phyloP scores from a whole-genome alignment of 1,139 yeast genomes.

The Lodderomyces beijingensis region DNA sequence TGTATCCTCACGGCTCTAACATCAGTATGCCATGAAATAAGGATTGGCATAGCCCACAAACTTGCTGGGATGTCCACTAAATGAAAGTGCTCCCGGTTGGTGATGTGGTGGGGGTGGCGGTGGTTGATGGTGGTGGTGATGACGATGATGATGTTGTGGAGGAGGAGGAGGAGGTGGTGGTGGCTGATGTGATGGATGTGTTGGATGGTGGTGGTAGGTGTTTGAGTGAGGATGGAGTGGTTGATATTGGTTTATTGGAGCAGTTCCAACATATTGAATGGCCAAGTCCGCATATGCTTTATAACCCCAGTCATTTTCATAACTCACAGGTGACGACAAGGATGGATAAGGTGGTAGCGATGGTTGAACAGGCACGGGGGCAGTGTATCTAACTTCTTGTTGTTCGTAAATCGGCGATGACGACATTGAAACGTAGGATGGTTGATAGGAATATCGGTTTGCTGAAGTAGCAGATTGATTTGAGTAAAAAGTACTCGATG shows the following conservation, averaged over 20 bases:
- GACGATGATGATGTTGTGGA: too few relatives aligned
- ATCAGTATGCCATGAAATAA: conserved; percentile 35
- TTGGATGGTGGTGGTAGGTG: too few relatives aligned
- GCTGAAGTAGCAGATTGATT: conserved; percentile 20
- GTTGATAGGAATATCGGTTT: conserved; percentile 13
- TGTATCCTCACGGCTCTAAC: too few relatives aligned
- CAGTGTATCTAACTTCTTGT: too few relatives aligned
- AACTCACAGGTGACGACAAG: conserved; percentile 1
- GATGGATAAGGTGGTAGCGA: neutral
- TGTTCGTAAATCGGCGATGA: conserved; percentile 18
- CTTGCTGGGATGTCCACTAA: conserved; percentile 13
- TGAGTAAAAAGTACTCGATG: conserved; percentile 10
- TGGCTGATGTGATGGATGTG: too few relatives aligned
- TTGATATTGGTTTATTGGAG: conserved; percentile 5
- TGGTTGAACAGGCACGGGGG: neutral
- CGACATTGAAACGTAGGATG: conserved; percentile 5
- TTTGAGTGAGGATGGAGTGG: conserved; percentile 1
- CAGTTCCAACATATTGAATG: conserved; percentile 9
- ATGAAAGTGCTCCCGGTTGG: conserved; percentile 5
- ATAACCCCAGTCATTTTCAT: neutral
- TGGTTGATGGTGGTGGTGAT: conserved; percentile 2
- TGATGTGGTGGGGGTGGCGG: conserved; percentile 2
- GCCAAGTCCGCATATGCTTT: conserved; percentile 15
- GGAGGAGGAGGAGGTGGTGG: too few relatives aligned
- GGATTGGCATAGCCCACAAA: conserved; percentile 40